phyloP scores from a whole-genome alignment of 352 stramenopile genomes.

The Pythium rishiriense region DNA sequence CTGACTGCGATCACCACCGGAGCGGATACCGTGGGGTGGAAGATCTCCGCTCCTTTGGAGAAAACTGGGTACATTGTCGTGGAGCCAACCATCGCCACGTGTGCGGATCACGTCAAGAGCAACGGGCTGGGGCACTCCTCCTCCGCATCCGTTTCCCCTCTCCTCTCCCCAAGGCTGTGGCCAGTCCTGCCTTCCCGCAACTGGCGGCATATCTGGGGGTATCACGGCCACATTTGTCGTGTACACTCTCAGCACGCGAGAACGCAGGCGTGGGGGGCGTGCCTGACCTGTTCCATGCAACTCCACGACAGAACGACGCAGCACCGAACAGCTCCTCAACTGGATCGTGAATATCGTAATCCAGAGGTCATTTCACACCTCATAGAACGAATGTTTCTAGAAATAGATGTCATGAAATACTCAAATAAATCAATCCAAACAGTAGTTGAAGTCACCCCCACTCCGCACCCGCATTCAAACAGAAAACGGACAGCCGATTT shows the following conservation, averaged over 20 bases:
- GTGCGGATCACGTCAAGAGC: no score
- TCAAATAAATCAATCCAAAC: background rate
- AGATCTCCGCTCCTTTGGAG: no score
- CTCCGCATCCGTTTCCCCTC: no score
- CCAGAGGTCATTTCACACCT: background rate
- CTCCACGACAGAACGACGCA: background rate
- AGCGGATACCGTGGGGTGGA: no score
- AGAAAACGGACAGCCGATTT: slow-evolving; percentile 23
- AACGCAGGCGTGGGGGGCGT: background rate
- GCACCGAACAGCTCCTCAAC: background rate
- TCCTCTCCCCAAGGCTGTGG: no score
- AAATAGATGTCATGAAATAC: background rate
- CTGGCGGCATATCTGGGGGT: background rate
- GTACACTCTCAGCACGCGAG: background rate
- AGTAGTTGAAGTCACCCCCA: background rate
- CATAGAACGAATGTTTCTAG: background rate
- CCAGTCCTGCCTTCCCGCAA: background rate
- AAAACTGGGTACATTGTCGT: no score
- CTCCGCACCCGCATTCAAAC: background rate
- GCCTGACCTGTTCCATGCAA: background rate
- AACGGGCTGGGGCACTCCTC: no score
- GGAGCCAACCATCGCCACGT: no score
- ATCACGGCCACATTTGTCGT: background rate
- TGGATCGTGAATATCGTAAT: background rate
- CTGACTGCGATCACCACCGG: no score